phyloP scores from a whole-genome alignment of 2,329 filamentous ascomycete species.

The Rutstroemia sp. region DNA sequence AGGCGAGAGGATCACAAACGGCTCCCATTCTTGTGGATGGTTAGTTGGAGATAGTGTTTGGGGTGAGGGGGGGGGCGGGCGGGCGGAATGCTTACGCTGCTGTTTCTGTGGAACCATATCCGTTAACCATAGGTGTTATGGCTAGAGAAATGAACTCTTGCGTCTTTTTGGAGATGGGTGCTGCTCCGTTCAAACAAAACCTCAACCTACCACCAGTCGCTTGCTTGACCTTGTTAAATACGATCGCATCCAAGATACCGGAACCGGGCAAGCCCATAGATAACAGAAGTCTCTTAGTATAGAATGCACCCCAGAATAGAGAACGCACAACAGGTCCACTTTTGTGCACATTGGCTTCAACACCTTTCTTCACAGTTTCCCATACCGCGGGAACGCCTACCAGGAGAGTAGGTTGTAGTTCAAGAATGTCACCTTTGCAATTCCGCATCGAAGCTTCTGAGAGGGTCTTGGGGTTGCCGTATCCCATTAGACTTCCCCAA shows the following conservation, averaged over 20 bases:
- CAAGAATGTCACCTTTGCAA: conserved; percentile 87
- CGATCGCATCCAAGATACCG: conserved; percentile 65
- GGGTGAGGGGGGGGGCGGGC: too few species aligned
- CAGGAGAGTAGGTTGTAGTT: conserved; percentile 81
- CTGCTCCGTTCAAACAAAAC: conserved; percentile 88
- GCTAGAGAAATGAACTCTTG: conserved; percentile 84
- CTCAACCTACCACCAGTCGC: conserved; percentile 81
- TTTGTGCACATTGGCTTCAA: conserved; percentile 59
- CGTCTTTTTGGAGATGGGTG: conserved; percentile 78
- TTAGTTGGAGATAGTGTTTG: conserved; percentile 27
- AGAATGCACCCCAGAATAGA: conserved; percentile 64
- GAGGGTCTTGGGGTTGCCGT: conserved; percentile 83
- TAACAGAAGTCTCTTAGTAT: conserved; percentile 37
- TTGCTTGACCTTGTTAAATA: conserved; percentile 86
- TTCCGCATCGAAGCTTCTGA: conserved; percentile 81
- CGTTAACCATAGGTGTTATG: conserved; percentile 84
- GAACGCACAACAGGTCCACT: conserved; percentile 59
- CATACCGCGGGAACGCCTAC: conserved; percentile 94
- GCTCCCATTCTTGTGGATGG: conserved; percentile 57
- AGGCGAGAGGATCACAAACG: conserved; percentile 73
- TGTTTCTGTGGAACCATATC: conserved; percentile 92
- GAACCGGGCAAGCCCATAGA: conserved; percentile 54
- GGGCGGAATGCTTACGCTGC: conserved; percentile 47
- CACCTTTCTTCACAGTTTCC: conserved; percentile 96
- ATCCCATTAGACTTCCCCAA: conserved; percentile 87